Evolutionary conservation across 192 early-diverging fungal genomes (phyloP).

Genomic region (Ramicandelaber brevisporus): DNA sequence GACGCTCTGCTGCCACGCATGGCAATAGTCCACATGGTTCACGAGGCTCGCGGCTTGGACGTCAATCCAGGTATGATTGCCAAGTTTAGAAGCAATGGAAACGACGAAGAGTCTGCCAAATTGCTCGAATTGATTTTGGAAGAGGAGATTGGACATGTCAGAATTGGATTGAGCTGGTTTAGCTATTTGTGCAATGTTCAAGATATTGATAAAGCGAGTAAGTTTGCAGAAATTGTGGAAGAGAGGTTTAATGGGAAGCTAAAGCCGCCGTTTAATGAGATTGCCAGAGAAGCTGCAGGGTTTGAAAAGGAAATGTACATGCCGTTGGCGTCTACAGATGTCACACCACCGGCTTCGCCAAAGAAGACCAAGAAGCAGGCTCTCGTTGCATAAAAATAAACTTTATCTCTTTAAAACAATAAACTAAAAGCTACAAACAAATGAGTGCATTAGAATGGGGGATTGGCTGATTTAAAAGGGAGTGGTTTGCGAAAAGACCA

Average conservation of each 20-base stretch:
- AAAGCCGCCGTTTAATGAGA: slow-evolving; percentile 42
- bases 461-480: too few relatives aligned
- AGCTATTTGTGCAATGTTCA: slow-evolving; percentile 14
- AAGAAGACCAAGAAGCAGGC: too few relatives aligned
- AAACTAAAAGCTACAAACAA: too few relatives aligned
- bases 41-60: slow-evolving; percentile 39
- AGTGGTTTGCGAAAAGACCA: too few relatives aligned
- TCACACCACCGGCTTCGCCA: too few relatives aligned
- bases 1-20: slow-evolving; percentile 18
- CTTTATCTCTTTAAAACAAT: too few relatives aligned
- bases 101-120: slow-evolving; percentile 21
- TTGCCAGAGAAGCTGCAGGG: slow-evolving; percentile 23
- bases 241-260: slow-evolving; percentile 22
- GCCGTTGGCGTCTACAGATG: too few relatives aligned
- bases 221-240: slow-evolving; percentile 10
- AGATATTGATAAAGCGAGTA: slow-evolving; percentile 4
- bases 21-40: slow-evolving; percentile 39
- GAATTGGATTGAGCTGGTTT: slow-evolving; percentile 32
- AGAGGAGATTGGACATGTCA: slow-evolving; percentile 16
- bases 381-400: too few relatives aligned
- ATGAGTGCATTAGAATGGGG: too few relatives aligned
- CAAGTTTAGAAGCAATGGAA: slow-evolving; percentile 23
- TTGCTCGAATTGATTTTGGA: slow-evolving; percentile 27
- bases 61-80: slow-evolving; percentile 36
- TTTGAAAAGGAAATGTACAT: slow-evolving; percentile 19